Base-by-base conservation (phyloP, 306 rosid species). In the Cotoneaster glaucophyllus region DNA sequence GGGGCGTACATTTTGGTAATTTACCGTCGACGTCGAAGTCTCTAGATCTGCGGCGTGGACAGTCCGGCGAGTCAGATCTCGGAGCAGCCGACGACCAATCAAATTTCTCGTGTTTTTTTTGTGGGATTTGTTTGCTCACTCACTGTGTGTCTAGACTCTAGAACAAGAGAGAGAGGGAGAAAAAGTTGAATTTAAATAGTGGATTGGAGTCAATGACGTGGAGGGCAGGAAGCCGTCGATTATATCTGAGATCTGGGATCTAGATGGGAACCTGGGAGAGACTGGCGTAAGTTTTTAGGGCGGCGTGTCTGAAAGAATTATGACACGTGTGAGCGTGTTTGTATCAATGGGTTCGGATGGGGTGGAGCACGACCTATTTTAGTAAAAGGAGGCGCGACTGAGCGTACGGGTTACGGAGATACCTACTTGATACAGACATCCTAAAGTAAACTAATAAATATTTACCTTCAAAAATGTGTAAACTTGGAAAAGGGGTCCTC, bases 1-100 rank as follows among this genome's bases (percentile, higher is more conserved):
- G 75, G 24, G 70, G 11, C 75, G 57, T 61, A 39, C 32, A 18
- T 37, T 48, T 34, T 37, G 37, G 74, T 52, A n/a, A 74, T 21
- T 29, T 64, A 76, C 77, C 74, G 75, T 59, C n/a, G 28, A 43
- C 24, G 71, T 32, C 43, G 74, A 45, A 11, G 80, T 32, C 28
- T 31, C 83, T 78, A 89, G 93, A 89, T 86, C 90, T 84, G 75
- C 81, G 77, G 66, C 15, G 18, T 3, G 22, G 67, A 37, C 37
- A 7, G 64, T 57, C 82, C 70, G 80, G 73, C 19, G 63, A 29
- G 54, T 54, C 50, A 6, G 74, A 53, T 80, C 74, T 54, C 64
- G 4, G 77, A 43, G 61, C 64, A 64, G 39, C 29, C 8, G 61
- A 62, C 11, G 11, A 22, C 41, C 21, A 45, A 10, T 9, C 75